Base-by-base conservation (phyloP, 371 early-diverging fungal species). In the Haplosporangium sp. region DNA sequence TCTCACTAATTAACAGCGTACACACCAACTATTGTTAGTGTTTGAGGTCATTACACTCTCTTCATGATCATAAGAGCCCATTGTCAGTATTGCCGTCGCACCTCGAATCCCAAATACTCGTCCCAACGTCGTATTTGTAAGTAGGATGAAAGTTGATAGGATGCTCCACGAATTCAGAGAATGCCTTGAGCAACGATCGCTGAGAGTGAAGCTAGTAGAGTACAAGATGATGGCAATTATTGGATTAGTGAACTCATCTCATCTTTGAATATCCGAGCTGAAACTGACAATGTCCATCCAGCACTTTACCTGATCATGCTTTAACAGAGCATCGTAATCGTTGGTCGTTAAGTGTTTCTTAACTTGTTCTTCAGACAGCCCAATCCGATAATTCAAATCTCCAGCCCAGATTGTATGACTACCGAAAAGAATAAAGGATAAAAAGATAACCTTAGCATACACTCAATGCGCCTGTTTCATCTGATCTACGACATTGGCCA, bases 371-470 rank as follows among this genome's bases (percentile, higher is more conserved):
- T 88, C 86, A 5, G 86, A 81, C 0, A 96, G 64, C 2, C 87
- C 87, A 29, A 98, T 83, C 6, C 99, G 89, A 80, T 98, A 98
- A 69, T 98, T 98, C 67, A 98, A 81, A 76, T 98, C 99, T 14
- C 99, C 99, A 41, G 95, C 73, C 95, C 96, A 98, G 52, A 98
- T 82, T 36, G 97, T 72, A 71, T 93, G 89, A 65, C 94, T 93
- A 72, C 2, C 11, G n/a, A 11, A 20, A 13, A n/a, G 51, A 23
- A 55, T 69, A 7, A 64, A 54, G 60, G 48, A 54, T 47, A 16
- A 29, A 29, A 29, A 29, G 29, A 29, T 4, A 29, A 4, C 29
- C 29, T 29, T 29, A 29, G 29, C 29, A 29, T 29, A 29, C 29
- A 29, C 1, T 29, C 29, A 29, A 29, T 29, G 29, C 29, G 29